phyloP scores from a whole-genome alignment of 805 yeast genomes.

The Candida nitratophila region DNA sequence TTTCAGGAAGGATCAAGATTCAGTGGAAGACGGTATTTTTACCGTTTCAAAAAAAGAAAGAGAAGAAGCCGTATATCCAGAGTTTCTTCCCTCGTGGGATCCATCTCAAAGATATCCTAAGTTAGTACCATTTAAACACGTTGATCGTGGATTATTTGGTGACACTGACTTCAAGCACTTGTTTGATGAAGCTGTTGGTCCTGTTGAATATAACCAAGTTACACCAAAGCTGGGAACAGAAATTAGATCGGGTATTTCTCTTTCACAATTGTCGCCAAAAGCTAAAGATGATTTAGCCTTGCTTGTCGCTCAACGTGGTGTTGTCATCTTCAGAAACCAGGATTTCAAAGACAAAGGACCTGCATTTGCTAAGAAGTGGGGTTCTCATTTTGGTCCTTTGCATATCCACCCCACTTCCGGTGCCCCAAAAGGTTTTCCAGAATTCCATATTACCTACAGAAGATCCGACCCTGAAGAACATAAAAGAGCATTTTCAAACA shows the following conservation, averaged over 20 bases:
- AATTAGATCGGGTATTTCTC: conserved; percentile 42
- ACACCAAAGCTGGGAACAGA: conserved; percentile 67
- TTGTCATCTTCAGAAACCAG: conserved; percentile 54
- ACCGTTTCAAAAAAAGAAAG: conserved; percentile 35
- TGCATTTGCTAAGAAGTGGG: conserved; percentile 37
- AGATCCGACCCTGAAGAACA: conserved; percentile 29
- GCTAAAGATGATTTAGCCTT: conserved; percentile 62
- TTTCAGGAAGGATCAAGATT: conserved; percentile 45
- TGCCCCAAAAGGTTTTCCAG: conserved; percentile 48
- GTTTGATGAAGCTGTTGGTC: conserved; percentile 22
- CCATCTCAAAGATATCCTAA: conserved; percentile 46
- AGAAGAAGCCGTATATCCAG: conserved; percentile 35
- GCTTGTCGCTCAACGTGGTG: conserved; percentile 58
- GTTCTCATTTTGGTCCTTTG: conserved; percentile 54
- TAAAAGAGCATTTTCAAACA: conserved; percentile 24
- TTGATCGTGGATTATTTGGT: conserved; percentile 50
- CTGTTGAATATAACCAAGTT: conserved; percentile 30
- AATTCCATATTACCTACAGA: conserved; percentile 52
- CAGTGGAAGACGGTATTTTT: conserved; percentile 39
- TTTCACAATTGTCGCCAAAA: conserved; percentile 38
- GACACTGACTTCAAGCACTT: conserved; percentile 42
- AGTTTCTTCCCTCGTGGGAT: conserved; percentile 64
- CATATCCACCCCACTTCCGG: conserved; percentile 69
- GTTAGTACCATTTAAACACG: conserved; percentile 41
- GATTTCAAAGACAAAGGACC: conserved; percentile 50